Evolutionary conservation across 805 yeast species (phyloP).

Genomic region (Schwanniomyces vanrijiae): DNA sequence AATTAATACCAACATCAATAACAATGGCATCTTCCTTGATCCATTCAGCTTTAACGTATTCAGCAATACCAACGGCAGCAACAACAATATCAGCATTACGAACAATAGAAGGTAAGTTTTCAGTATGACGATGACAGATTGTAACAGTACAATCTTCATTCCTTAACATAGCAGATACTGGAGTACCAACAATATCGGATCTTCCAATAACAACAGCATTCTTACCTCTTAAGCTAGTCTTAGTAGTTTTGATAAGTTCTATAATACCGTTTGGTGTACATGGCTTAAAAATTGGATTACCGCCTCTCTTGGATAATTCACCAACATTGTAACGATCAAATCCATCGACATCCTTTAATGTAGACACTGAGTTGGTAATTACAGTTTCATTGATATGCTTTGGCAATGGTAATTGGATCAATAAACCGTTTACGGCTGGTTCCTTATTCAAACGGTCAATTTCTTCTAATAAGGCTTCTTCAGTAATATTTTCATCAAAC

Average conservation of each 20-base stretch:
- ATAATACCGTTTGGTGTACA: slow-evolving; percentile 96
- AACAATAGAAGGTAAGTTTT: slow-evolving; percentile 55
- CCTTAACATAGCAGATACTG: slow-evolving; percentile 81
- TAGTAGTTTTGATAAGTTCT: slow-evolving; percentile 69
- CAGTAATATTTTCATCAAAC: slow-evolving; percentile 60
- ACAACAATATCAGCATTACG: slow-evolving; percentile 81
- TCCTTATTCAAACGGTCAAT: slow-evolving; percentile 71
- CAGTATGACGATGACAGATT: slow-evolving; percentile 74
- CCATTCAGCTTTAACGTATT: slow-evolving; percentile 84
- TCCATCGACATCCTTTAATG: slow-evolving; percentile 93
- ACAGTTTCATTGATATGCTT: slow-evolving; percentile 71
- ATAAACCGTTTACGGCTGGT: slow-evolving; percentile 76
- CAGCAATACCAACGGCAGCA: slow-evolving; percentile 88
- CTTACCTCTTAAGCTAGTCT: slow-evolving; percentile 70
- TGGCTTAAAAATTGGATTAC: slow-evolving; percentile 79
- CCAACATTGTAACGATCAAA: slow-evolving; percentile 88
- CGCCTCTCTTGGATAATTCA: slow-evolving; percentile 84
- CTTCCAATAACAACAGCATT: slow-evolving; percentile 91
- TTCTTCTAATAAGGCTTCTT: slow-evolving; percentile 57
- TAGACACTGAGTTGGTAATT: slow-evolving; percentile 78
- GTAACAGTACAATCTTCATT: slow-evolving; percentile 87
- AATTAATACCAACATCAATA: slow-evolving; percentile 94
- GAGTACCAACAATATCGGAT: slow-evolving; percentile 94
- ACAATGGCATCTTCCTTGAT: slow-evolving; percentile 82
- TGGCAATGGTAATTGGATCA: slow-evolving; percentile 91